Percentiles rank a stretch among this genome's conserved stretches.
phyloP scores from a whole-genome alignment of 345 rosid species.

The Hypericum androsaemum region DNA sequence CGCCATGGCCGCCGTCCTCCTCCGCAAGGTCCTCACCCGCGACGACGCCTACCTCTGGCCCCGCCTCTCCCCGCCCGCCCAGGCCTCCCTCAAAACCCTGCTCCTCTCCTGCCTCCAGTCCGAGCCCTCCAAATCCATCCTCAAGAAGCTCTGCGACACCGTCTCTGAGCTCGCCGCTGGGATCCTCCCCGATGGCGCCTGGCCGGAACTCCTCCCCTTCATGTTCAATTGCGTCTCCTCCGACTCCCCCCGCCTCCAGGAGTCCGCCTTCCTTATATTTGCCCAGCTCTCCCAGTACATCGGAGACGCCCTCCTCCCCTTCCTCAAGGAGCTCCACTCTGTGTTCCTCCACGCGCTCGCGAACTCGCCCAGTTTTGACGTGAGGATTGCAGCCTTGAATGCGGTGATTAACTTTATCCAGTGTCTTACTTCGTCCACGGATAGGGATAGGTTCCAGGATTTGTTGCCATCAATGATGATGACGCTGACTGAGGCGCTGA shows the following conservation, averaged over 20 bases:
- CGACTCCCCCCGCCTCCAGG: conserved; percentile 72
- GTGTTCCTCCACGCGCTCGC: conserved; percentile 70
- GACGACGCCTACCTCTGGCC: conserved; percentile 92
- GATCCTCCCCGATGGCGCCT: conserved; percentile 69
- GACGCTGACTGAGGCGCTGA: conserved; percentile 85
- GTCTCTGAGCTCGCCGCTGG: conserved; percentile 91
- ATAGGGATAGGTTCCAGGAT: conserved; percentile 94
- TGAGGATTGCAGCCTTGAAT: conserved; percentile 85
- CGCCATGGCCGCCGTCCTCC: conserved; percentile 91
- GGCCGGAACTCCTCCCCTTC: conserved; percentile 96
- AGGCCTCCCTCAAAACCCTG: conserved; percentile 68
- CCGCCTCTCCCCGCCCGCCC: conserved; percentile 54
- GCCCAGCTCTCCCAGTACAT: conserved; percentile 90
- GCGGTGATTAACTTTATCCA: conserved; percentile 93
- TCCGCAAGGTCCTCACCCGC: conserved; percentile 84
- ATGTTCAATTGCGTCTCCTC: conserved; percentile 91
- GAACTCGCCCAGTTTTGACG: conserved; percentile 53
- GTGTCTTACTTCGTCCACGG: conserved; percentile 56
- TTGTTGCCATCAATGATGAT: conserved; percentile 85
- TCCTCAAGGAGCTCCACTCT: conserved; percentile 68
- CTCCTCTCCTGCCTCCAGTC: conserved; percentile 67
- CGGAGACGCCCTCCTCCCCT: conserved; percentile 74
- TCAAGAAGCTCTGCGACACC: conserved; percentile 88
- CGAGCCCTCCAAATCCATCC: conserved; percentile 59
- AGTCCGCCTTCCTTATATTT: conserved; percentile 76